Base-by-base conservation (phyloP, 306 rosid genomes). In the Cicer bijugum region DNA sequence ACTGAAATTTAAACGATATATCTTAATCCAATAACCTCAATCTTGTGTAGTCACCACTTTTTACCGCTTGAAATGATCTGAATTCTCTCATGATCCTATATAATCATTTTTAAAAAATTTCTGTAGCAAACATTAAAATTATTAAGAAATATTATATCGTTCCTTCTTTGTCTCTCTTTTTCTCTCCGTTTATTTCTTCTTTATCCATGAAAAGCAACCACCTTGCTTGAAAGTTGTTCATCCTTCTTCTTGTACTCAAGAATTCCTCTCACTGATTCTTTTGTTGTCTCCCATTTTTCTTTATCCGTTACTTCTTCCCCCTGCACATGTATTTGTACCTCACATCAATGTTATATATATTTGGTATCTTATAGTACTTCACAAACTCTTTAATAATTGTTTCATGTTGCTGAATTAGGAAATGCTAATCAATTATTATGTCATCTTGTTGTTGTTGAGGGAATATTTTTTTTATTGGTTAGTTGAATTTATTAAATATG, bases 191-290 rank as follows among this genome's bases (percentile, higher is more conserved):
- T 76, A 82, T 80, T 79, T 86, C 70, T 72, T 88, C 79, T 76
- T 89, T 83, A 89, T 88, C 99, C 99, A 94, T 74, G 97, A 75
- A 78, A 94, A 87, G 77, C 99, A 94, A 74, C 97, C 97, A 51
- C 78, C 4, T 72, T 58, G 65, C 55, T 14, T 69, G 48, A 68
- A 77, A 15, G 4, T 69, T 80, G 51, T 37, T 62, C 79, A 3
- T 59, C 85, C 40, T 80, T 78, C 77, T 69, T 52, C 71, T 12
- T 43, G 60, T 58, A 74, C 56, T 43, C 76, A n/a, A 66, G 77
- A 78, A 78, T 68, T 57, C 65, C 84, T 38, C 67, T 60, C 58
- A 62, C 67, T 70, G 39, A 69, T 79, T 80, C 88, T 76, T 74
- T 42, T 80, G 12, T 52, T 42, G 75, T 28, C 38, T 80, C 67